Conservation (phyloP, 192 early-diverging fungal species). For the Coemansia sp. region DNA sequence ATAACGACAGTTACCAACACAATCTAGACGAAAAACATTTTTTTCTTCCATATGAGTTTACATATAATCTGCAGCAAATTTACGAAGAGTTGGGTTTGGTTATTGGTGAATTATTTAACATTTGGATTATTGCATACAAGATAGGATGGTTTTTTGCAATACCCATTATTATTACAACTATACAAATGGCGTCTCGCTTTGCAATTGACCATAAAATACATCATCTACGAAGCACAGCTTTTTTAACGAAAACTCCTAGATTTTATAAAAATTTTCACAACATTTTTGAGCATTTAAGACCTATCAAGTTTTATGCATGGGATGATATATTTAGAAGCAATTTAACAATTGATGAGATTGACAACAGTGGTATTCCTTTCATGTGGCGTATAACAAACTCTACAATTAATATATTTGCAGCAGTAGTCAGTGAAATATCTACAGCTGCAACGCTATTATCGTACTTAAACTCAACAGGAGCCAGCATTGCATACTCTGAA, state of each 20-base stretch:
- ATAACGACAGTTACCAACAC: not conserved
- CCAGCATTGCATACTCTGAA: not conserved
- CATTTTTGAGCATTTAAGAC: not conserved
- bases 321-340: not conserved
- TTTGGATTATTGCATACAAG: not conserved
- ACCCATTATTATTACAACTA: not conserved
- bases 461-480: not conserved
- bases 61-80: not conserved
- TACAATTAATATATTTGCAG: not conserved
- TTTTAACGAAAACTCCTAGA: not conserved
- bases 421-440: not conserved
- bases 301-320: conserved; percentile 1
- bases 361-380: not conserved
- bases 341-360: not conserved
- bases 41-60: not conserved
- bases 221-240: not conserved
- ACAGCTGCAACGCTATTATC: not conserved
- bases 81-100: not conserved
- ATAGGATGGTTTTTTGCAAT: no score
- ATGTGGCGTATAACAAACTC: no score
- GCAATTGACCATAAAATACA: not conserved
- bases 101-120: not conserved
- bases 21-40: not conserved
- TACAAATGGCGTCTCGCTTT: not conserved
- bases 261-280: not conserved